These are phyloP conservation scores for Trapa bicornis DNA, from an alignment of 345 rosid genomes.

Conservation along the genomic window DNA sequence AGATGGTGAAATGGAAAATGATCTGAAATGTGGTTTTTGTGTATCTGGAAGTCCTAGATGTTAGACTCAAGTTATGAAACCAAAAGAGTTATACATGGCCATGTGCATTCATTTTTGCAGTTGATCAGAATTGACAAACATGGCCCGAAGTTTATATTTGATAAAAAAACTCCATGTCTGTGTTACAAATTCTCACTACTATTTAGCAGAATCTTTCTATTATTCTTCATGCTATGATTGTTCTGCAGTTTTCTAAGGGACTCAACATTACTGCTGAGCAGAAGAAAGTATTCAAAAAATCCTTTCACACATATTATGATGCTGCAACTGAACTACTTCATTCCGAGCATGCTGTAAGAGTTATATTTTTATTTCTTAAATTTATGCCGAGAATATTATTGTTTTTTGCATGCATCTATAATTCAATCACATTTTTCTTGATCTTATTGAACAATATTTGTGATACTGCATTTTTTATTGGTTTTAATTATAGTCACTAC, in stretches of 20 bases:
- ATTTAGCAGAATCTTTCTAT: neutral
- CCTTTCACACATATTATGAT: slow-evolving; percentile 68
- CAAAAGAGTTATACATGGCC: neutral
- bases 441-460: neutral
- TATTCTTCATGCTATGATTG: slow-evolving; percentile 19
- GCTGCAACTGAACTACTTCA: slow-evolving; percentile 77
- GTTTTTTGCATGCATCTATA: neutral
- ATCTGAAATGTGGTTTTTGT: neutral
- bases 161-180: neutral
- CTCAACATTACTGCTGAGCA: slow-evolving; percentile 74
- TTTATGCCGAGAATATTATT: slow-evolving; percentile 4
- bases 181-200: too few species aligned
- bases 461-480: neutral
- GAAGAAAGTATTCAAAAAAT: slow-evolving; percentile 70
- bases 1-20: neutral
- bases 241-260: slow-evolving; percentile 62
- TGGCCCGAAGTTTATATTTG: neutral
- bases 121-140: neutral
- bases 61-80: neutral
- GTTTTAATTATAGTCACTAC: slow-evolving; percentile 44
- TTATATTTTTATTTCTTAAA: neutral
- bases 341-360: slow-evolving; percentile 78
- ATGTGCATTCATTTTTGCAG: neutral
- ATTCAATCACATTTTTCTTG: neutral
- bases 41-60: neutral